Percentiles rank a stretch among this genome's conserved stretches.
phyloP scores from a whole-genome alignment of 768 basidiomycete genomes.

The Lactifluus subvellereus region DNA sequence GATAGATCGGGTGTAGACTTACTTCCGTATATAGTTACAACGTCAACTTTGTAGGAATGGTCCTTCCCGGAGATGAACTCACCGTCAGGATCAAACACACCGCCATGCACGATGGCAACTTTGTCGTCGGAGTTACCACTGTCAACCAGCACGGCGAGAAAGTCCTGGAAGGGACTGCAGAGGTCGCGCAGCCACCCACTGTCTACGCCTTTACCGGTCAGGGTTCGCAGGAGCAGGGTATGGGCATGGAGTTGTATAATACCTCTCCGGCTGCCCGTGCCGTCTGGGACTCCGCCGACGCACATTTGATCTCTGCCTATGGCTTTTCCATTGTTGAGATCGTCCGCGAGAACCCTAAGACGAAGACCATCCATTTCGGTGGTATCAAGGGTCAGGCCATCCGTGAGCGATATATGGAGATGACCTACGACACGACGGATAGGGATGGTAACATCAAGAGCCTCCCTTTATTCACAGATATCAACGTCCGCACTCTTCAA shows the following conservation, averaged over 20 bases:
- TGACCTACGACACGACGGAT: conserved; percentile 96
- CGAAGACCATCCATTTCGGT: conserved; percentile 98
- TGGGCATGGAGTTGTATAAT: conserved; percentile 99
- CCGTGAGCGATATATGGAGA: conserved; percentile 98
- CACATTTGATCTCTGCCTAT: conserved; percentile 88
- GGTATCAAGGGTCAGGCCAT: conserved; percentile 99
- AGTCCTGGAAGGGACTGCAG: conserved; percentile 87
- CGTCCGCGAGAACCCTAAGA: conserved; percentile 97
- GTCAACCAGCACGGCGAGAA: conserved; percentile 82
- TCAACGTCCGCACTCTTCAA: conserved; percentile 87
- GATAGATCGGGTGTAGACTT: conserved; percentile 8
- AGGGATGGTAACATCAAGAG: conserved; percentile 95
- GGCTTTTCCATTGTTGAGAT: conserved; percentile 99
- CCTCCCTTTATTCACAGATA: conserved; percentile 92
- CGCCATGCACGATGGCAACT: conserved; percentile 89
- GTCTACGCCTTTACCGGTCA: conserved; percentile 99
- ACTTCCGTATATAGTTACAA: conserved; percentile 55
- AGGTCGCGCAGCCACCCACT: conserved; percentile 87
- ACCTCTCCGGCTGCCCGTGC: conserved; percentile 88
- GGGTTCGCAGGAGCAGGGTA: conserved; percentile 95
- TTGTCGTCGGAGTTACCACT: conserved; percentile 86
- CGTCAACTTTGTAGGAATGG: conserved; percentile 96
- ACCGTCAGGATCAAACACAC: conserved; percentile 82
- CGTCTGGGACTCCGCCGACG: conserved; percentile 96
- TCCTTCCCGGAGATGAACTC: conserved; percentile 84